phyloP scores from a whole-genome alignment of 257 asterid species.

The Schizonepeta tenuifolia region DNA sequence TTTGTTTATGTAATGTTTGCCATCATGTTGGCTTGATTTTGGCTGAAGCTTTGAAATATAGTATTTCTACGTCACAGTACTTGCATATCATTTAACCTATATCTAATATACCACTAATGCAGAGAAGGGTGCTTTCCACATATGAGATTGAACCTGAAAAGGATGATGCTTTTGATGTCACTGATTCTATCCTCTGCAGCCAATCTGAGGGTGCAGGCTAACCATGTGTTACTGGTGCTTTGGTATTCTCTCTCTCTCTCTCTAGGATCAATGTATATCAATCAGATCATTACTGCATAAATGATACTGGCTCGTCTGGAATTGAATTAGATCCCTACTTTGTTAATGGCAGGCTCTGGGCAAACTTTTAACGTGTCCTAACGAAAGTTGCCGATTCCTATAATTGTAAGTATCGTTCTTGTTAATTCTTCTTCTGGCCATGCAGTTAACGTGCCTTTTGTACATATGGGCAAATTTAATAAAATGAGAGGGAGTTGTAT shows the following conservation, averaged over 20 bases:
- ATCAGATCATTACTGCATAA: constrained; percentile 12
- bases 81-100: constrained; percentile 12
- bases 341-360: constrained; percentile 35
- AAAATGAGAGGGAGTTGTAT: constrained; percentile 43
- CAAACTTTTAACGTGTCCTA: constrained; percentile 24
- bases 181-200: constrained; percentile 42
- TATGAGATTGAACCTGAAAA: constrained; percentile 53
- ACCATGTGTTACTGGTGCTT: constrained; percentile 26
- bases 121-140: constrained; percentile 66
- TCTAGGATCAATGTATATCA: constrained; percentile 13
- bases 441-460: constrained; percentile 41
- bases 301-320: constrained; percentile 29
- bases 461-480: constrained; percentile 44
- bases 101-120: constrained; percentile 32
- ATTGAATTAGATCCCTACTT: constrained; percentile 20
- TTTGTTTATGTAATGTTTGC: constrained; percentile 1
- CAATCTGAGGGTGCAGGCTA: constrained; percentile 44
- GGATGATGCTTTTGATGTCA: constrained; percentile 37
- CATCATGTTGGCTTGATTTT: not conserved
- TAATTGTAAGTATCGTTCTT: constrained; percentile 42
- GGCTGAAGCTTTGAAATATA: constrained; percentile 9
- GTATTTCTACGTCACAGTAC: not conserved
- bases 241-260: not conserved
- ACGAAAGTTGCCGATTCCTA: constrained; percentile 35
- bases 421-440: constrained; percentile 27